Evolutionary conservation across 164 flowering plant genomes (phyloP).

Genomic region (Macadamia integrifolia): DNA sequence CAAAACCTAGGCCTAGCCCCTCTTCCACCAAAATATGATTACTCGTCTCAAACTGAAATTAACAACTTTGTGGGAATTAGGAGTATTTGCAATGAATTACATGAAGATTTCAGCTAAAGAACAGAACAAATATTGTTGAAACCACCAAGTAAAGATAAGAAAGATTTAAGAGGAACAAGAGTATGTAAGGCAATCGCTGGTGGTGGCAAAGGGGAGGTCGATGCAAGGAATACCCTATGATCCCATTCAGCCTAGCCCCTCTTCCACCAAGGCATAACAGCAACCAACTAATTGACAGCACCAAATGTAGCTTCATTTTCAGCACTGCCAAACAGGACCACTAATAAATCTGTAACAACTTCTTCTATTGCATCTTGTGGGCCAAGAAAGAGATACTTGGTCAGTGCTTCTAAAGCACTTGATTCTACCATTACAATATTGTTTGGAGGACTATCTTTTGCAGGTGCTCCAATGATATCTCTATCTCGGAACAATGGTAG

Average conservation of each 20-base stretch:
- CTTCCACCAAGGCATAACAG: conserved; percentile 97
- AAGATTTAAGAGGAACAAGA: no score
- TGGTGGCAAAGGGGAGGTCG: no score
- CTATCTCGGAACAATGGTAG: conserved; percentile 71
- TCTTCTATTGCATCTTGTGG: conserved; percentile 96
- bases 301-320: conserved; percentile 93
- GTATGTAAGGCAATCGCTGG: no score
- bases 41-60: no score
- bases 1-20: no score
- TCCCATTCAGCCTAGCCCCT: conserved; percentile 41
- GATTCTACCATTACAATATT: conserved; percentile 91
- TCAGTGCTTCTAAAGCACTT: conserved; percentile 86
- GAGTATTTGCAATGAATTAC: no score
- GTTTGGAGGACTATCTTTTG: conserved; percentile 75
- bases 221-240: no score
- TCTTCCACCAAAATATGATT: no score
- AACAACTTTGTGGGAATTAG: no score
- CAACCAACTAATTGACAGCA: conserved; percentile 91
- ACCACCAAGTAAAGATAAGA: no score
- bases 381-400: conserved; percentile 93
- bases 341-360: conserved; percentile 89
- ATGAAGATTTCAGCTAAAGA: no score
- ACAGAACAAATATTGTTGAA: no score
- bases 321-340: conserved; percentile 71
- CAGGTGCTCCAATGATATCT: conserved; percentile 80